Evolutionary conservation across 2,329 filamentous ascomycete genomes (phyloP).

Genomic region (Beauveria sp.): DNA sequence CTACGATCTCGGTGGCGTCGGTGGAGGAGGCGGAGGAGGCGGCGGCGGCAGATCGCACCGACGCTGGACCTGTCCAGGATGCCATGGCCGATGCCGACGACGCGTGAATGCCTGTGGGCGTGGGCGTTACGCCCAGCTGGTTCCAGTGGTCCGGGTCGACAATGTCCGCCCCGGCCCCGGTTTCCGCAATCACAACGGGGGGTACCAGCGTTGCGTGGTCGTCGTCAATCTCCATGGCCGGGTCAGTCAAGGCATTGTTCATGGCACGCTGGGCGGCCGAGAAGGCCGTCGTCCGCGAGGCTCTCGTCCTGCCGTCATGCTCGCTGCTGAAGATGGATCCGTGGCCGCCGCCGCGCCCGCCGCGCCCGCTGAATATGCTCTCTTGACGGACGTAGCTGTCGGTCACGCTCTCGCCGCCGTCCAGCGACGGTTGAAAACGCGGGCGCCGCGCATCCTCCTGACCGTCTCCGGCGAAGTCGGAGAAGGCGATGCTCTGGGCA

Average conservation of each 20-base stretch:
- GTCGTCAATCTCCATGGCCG: background rate
- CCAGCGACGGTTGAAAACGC: background rate
- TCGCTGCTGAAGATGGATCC: background rate
- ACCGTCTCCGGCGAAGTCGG: background rate
- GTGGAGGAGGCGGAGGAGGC: background rate
- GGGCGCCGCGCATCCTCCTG: background rate
- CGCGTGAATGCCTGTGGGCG: background rate
- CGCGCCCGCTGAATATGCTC: background rate
- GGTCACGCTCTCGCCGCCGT: background rate
- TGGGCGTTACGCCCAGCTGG: background rate
- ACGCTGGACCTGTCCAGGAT: background rate
- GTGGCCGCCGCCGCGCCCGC: background rate
- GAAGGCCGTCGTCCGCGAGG: background rate
- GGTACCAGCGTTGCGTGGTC: background rate
- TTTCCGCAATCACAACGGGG: background rate
- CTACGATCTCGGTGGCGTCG: conserved; percentile 1
- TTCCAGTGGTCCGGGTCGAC: background rate
- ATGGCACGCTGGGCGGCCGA: background rate
- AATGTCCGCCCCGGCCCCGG: background rate
- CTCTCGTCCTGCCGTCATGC: background rate
- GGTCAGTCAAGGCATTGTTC: background rate
- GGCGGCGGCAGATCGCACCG: background rate
- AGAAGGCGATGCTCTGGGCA: background rate
- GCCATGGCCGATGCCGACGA: background rate
- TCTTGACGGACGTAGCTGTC: background rate